Percentiles rank a stretch among this genome's conserved stretches.
These are phyloP conservation scores for Tritrichomonas musculus DNA, from an alignment of 208 protist genomes.

Conservation along the genomic window DNA sequence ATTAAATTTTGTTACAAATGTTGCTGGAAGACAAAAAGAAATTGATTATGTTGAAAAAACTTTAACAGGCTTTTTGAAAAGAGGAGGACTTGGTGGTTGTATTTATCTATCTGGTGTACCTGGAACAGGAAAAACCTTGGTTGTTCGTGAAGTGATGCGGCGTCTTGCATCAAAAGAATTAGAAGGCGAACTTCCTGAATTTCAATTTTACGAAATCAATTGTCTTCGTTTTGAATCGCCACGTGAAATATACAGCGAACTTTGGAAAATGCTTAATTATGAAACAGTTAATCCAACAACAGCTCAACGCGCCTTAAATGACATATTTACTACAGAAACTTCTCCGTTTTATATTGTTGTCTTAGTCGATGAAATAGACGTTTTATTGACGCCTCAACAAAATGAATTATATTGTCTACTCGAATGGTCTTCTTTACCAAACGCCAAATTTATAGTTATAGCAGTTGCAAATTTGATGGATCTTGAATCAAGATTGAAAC, in stretches of 20 bases:
- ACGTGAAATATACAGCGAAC: neutral
- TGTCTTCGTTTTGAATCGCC: neutral
- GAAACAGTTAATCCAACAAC: neutral
- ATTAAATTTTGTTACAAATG: neutral
- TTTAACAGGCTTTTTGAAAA: neutral
- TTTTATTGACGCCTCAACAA: neutral
- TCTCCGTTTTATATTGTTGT: neutral
- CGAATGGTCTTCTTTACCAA: neutral
- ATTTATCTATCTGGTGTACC: neutral
- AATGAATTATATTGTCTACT: constrained; percentile 23
- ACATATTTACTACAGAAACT: neutral
- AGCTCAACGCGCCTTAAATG: neutral
- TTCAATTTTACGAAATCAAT: constrained; percentile 26
- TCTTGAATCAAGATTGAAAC: constrained; percentile 10
- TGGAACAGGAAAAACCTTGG: neutral
- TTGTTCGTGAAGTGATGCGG: neutral
- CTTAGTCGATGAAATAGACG: constrained; percentile 2
- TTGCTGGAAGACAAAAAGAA: neutral
- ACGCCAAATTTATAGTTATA: neutral
- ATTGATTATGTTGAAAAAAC: neutral
- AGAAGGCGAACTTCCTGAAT: neutral
- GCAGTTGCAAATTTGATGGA: constrained; percentile 19
- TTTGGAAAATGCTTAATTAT: neutral
- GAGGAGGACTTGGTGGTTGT: neutral
- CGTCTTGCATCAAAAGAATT: neutral